phyloP scores from a whole-genome alignment of 148 eudicot genomes.

The Chenopodium suecicum region DNA sequence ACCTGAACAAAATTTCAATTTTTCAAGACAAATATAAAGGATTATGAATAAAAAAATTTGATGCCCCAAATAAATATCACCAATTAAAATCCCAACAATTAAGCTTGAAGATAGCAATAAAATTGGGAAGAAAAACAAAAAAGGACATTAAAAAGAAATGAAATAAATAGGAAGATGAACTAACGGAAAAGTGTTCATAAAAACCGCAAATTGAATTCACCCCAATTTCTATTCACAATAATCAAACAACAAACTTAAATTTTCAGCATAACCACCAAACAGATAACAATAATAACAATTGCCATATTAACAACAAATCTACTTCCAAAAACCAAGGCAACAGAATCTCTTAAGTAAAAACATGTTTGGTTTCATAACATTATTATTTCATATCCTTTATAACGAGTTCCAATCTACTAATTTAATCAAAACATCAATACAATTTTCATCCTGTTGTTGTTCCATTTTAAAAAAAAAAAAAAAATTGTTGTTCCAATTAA shows the following conservation, averaged over 20 bases:
- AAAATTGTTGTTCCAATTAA: background rate
- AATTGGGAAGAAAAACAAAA: too few species aligned
- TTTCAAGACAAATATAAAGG: too few species aligned
- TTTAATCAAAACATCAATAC: constrained; percentile 3
- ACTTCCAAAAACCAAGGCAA: background rate
- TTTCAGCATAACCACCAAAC: background rate
- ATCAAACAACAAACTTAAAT: background rate
- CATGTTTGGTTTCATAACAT: constrained; percentile 6
- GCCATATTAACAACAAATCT: background rate
- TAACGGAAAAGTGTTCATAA: too few species aligned
- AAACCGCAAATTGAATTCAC: background rate
- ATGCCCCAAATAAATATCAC: too few species aligned
- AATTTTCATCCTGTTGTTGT: background rate
- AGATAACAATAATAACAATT: background rate
- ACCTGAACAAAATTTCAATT: too few species aligned
- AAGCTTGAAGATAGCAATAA: too few species aligned
- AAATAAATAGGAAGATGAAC: too few species aligned
- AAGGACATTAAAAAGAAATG: too few species aligned
- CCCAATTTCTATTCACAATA: background rate
- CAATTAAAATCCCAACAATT: too few species aligned
- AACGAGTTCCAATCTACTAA: background rate
- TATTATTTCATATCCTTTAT: constrained; percentile 6
- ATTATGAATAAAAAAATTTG: too few species aligned
- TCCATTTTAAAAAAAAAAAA: too few species aligned
- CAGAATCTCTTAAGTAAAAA: background rate